Conservation (phyloP, 2,329 filamentous ascomycete genomes). For the Arthrobotrys conoides region DNA sequence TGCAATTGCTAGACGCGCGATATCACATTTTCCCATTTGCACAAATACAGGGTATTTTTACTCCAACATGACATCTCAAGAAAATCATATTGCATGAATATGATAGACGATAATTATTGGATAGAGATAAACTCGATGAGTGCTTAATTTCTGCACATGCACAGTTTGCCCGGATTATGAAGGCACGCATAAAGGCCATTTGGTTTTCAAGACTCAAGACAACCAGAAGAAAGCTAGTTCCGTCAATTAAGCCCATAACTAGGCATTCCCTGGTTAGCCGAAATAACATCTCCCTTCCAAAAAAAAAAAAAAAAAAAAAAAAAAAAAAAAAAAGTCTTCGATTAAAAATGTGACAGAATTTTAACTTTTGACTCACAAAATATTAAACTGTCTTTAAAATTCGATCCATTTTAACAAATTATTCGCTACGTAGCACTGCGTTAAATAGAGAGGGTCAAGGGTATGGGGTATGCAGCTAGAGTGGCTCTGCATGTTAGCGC, state of each 20-base stretch:
- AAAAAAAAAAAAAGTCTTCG: neutral
- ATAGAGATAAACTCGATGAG: slow-evolving; percentile 11
- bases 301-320: neutral
- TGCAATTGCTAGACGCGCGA: slow-evolving; percentile 7
- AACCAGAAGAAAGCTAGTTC: neutral
- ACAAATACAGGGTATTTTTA: slow-evolving; percentile 12
- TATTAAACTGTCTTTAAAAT: slow-evolving; percentile 18
- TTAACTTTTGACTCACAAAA: slow-evolving; percentile 16
- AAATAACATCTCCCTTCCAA: slow-evolving; percentile 5
- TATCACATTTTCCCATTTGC: slow-evolving; percentile 33
- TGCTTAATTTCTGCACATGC: slow-evolving; percentile 32
- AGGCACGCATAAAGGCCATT: slow-evolving; percentile 1
- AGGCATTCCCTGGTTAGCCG: slow-evolving; percentile 4
- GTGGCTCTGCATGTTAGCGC: slow-evolving; percentile 48
- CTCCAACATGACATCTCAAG: slow-evolving; percentile 20
- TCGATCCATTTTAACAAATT: slow-evolving; percentile 24
- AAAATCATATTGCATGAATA: neutral
- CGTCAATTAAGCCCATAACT: neutral
- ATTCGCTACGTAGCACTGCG: slow-evolving; percentile 25
- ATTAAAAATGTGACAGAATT: slow-evolving; percentile 42
- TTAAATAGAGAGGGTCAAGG: slow-evolving; percentile 15
- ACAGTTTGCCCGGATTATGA: slow-evolving; percentile 33
- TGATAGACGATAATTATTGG: slow-evolving; percentile 41
- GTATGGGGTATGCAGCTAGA: slow-evolving; percentile 52
- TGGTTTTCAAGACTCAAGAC: neutral